These are phyloP conservation scores for Coprinellus micaceus DNA, from an alignment of 768 basidiomycete genomes.

Conservation along the genomic window DNA sequence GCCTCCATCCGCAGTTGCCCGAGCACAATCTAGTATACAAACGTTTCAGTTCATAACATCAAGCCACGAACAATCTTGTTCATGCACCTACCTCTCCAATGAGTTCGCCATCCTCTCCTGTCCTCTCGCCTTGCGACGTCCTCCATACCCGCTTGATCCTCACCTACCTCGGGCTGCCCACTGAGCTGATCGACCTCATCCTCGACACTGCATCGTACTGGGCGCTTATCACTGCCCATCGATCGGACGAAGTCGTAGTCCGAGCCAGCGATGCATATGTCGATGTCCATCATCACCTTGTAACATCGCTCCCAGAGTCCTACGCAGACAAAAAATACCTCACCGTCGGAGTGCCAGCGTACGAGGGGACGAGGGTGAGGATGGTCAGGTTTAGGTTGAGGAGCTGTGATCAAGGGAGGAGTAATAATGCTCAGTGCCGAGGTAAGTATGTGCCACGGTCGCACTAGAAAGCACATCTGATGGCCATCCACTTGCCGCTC, in stretches of 20 bases:
- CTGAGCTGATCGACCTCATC: constrained; percentile 26
- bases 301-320: not conserved
- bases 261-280: constrained; percentile 6
- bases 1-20: too few relatives aligned
- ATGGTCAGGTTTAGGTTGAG: constrained; percentile 17
- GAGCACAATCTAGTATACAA: too few relatives aligned
- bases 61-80: too few relatives aligned
- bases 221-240: constrained; percentile 16
- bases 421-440: constrained; percentile 5
- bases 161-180: constrained; percentile 15
- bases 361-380: constrained; percentile 14
- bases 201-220: constrained; percentile 26
- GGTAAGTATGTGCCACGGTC: constrained; percentile 9
- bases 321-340: not conserved
- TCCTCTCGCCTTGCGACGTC: too few relatives aligned
- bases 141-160: constrained; percentile 14
- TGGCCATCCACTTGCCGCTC: not conserved
- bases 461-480: not conserved
- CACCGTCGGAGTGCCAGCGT: not conserved
- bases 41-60: too few relatives aligned
- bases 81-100: too few relatives aligned
- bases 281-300: constrained; percentile 17
- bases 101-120: too few relatives aligned
- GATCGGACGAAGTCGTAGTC: constrained; percentile 1
- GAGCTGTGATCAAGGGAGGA: constrained; percentile 24